phyloP scores from a whole-genome alignment of 345 rosid genomes.

The Citrus cavaleriei region DNA sequence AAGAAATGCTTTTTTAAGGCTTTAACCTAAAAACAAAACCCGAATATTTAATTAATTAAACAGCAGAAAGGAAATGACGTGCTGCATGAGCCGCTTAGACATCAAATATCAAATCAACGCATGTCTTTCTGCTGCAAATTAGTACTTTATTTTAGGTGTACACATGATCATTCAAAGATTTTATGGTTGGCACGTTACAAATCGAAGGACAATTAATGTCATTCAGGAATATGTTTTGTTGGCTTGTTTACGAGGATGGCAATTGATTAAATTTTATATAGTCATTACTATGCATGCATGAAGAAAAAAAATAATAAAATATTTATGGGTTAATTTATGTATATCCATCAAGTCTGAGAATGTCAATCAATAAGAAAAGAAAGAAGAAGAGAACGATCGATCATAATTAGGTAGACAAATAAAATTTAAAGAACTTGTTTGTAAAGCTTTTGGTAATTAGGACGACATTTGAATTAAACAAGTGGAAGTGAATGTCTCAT shows the following conservation, averaged over 20 bases:
- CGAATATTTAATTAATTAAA: not conserved
- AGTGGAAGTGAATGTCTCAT: too few relatives aligned
- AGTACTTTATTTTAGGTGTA: constrained; percentile 6
- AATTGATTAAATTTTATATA: too few relatives aligned
- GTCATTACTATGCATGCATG: too few relatives aligned
- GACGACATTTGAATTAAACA: too few relatives aligned
- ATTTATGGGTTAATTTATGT: too few relatives aligned
- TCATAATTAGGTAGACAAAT: too few relatives aligned
- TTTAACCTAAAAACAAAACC: not conserved
- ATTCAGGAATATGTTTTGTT: not conserved
- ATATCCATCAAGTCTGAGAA: too few relatives aligned
- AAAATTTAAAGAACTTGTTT: too few relatives aligned
- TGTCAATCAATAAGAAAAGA: too few relatives aligned
- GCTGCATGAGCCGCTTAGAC: not conserved
- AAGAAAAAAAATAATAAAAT: too few relatives aligned
- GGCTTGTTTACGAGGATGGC: not conserved
- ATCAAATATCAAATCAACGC: not conserved
- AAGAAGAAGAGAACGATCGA: too few relatives aligned
- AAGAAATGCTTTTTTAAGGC: not conserved
- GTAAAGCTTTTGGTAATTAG: too few relatives aligned
- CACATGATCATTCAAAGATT: constrained; percentile 16
- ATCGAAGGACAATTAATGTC: not conserved
- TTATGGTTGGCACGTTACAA: constrained; percentile 10
- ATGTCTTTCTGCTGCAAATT: not conserved
- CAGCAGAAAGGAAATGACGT: not conserved